phyloP scores from a whole-genome alignment of 225 moss, liverwort and hornwort genomes.

The Bryum argenteum region DNA sequence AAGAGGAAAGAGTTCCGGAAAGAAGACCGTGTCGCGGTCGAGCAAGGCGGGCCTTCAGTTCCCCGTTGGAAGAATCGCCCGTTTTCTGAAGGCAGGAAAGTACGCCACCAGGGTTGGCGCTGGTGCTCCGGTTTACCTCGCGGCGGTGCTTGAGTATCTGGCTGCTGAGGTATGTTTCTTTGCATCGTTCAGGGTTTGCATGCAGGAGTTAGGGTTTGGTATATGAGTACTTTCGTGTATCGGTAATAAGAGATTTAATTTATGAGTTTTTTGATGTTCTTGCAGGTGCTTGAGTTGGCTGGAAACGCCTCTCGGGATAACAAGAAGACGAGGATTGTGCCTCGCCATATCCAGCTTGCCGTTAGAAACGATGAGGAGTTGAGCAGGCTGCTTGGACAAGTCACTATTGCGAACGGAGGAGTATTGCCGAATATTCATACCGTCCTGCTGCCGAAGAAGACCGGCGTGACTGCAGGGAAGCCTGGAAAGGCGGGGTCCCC shows the following conservation, averaged over 20 bases:
- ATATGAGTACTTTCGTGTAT: no score
- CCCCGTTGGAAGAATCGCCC: constrained; percentile 45
- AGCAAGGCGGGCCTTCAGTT: constrained; percentile 51
- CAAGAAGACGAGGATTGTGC: constrained; percentile 40
- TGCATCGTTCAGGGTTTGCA: background rate
- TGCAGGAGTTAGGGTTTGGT: background rate
- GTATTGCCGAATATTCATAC: constrained; percentile 50
- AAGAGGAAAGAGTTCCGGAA: constrained; percentile 47
- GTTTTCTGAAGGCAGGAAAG: constrained; percentile 48
- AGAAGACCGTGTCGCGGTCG: constrained; percentile 49
- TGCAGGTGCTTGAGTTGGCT: constrained; percentile 39
- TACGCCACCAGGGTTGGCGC: constrained; percentile 47
- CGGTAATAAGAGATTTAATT: no score
- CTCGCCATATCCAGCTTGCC: constrained; percentile 48
- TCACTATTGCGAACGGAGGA: constrained; percentile 47
- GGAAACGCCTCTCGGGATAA: constrained; percentile 37
- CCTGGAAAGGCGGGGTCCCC: constrained; percentile 42
- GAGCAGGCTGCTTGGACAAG: constrained; percentile 42
- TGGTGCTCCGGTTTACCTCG: constrained; percentile 40
- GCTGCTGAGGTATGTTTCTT: constrained; percentile 35
- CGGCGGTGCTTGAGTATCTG: constrained; percentile 46
- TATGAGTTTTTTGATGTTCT: background rate
- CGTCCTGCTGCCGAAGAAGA: constrained; percentile 45
- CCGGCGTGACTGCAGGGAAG: constrained; percentile 30
- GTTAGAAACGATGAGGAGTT: constrained; percentile 52